Evolutionary conservation across 805 yeast genomes (phyloP), one percentile per base, ranked within the genome.

Genomic region (Zygoascus biomembranicola): DNA sequence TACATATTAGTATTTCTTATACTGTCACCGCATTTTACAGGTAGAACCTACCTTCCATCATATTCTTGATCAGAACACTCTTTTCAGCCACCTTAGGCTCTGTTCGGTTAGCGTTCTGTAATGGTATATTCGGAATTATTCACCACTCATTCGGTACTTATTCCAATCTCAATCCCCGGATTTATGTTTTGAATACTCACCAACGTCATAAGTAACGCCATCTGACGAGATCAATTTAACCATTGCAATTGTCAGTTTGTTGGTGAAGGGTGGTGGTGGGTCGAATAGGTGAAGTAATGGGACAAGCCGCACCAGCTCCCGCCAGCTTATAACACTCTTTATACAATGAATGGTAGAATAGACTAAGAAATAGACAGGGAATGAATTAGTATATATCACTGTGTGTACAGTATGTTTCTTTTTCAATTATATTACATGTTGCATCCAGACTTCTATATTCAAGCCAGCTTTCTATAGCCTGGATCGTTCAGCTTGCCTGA

Each of bases 61-160:
- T 83, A 72, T 90, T 87, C 69, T 87, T 89, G 69, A 90, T 80
- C 61, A 90, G 75, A 39, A 87, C 77, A 6, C 96, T 87, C 67
- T 90, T 85, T 67, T 86, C 95, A 8, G 96, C 96, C 18, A 90
- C 90, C 63, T 82, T 81, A 61, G 81, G 77, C 52, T 66, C 72
- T 68, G 45, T 5, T 19, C 42, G 16, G 50, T 35, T 37, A 51
- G 50, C 50, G 32, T 41, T 35, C 39, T 35, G 39, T 6, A 23
- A 6, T 6, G 6, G 28, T 4, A 23, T 23, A 23, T 23, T 23
- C 28, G 28, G 6, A 23, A 3, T 35, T 35, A 35, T 11, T 35
- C 39, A 35, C 39, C 39, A 35, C 39, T 11, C 39, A 45, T 31
- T 9, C 14, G 28, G 19, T 5, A 20, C 28, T 18, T 42, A 41